Evolutionary conservation across 768 basidiomycete genomes (phyloP).

Genomic region (Multifurca ochricompacta): DNA sequence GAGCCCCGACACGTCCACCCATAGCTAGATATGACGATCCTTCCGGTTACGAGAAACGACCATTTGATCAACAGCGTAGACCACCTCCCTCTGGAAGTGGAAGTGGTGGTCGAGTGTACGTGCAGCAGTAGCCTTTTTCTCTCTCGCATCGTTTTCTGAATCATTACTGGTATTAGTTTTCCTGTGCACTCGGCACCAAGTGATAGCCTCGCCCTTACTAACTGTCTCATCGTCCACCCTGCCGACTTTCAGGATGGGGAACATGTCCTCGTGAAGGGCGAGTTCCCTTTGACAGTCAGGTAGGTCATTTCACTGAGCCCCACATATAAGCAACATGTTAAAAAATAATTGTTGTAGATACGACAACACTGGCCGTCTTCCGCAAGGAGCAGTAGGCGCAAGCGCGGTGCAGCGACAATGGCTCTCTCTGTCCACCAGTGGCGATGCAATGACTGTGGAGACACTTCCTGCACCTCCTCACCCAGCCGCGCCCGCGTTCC

Average conservation of each 20-base stretch:
- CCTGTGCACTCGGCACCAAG: slow-evolving; percentile 24
- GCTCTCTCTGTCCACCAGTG: slow-evolving; percentile 74
- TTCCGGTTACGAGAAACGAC: slow-evolving; percentile 26
- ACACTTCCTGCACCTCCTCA: slow-evolving; percentile 41
- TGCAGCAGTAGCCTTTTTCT: neutral
- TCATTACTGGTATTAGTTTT: slow-evolving; percentile 22
- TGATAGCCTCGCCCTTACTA: slow-evolving; percentile 57
- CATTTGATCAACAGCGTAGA: slow-evolving; percentile 21
- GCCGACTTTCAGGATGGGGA: slow-evolving; percentile 65
- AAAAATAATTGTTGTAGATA: no score
- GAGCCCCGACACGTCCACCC: slow-evolving; percentile 20
- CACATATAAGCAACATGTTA: no score
- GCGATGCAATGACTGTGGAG: slow-evolving; percentile 70
- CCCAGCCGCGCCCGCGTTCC: slow-evolving; percentile 46
- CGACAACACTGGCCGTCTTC: slow-evolving; percentile 67
- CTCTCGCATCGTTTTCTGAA: neutral
- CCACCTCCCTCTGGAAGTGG: slow-evolving; percentile 16
- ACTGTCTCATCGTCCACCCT: slow-evolving; percentile 74
- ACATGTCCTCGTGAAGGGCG: slow-evolving; percentile 69
- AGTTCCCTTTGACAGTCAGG: slow-evolving; percentile 68
- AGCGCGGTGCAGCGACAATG: slow-evolving; percentile 79
- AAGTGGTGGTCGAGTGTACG: slow-evolving; percentile 22
- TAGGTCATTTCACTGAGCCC: slow-evolving; percentile 32
- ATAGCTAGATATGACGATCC: slow-evolving; percentile 26
- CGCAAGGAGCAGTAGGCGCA: slow-evolving; percentile 64